Evolutionary conservation across 768 basidiomycete genomes (phyloP).

Genomic region (Russula sp.): DNA sequence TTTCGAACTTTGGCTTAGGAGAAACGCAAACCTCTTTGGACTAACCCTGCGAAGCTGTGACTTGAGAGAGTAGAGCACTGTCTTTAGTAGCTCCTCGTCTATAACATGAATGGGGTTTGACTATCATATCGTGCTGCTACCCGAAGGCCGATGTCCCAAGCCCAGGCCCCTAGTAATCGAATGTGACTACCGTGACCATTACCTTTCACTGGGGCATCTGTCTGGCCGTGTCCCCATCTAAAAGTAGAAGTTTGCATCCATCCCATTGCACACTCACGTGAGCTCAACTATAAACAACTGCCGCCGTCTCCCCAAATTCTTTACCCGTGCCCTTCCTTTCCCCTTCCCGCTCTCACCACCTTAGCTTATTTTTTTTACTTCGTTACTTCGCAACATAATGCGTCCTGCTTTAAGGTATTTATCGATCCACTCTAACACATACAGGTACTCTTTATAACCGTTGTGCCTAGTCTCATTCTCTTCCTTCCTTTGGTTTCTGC

Average conservation of each 20-base stretch:
- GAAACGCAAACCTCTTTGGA: not conserved
- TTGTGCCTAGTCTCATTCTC: slow-evolving; percentile 1
- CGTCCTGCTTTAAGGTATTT: slow-evolving; percentile 1
- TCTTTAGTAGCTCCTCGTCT: too few relatives aligned
- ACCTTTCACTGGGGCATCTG: too few relatives aligned
- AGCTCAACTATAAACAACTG: not conserved
- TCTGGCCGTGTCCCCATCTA: too few relatives aligned
- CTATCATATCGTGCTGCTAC: too few relatives aligned
- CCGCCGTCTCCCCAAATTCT: not conserved
- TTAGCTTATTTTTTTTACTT: not conserved
- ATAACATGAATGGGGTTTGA: too few relatives aligned
- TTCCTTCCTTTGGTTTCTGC: slow-evolving; percentile 22
- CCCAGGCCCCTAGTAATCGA: not conserved
- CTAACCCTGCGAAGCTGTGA: not conserved
- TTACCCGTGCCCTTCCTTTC: not conserved
- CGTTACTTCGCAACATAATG: slow-evolving; percentile 1
- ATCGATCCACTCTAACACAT: not conserved
- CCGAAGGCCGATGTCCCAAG: too few relatives aligned
- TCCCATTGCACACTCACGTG: not conserved
- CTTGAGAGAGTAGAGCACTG: not conserved
- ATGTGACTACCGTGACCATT: not conserved
- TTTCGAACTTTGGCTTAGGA: not conserved
- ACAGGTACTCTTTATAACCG: not conserved
- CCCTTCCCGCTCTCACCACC: not conserved
- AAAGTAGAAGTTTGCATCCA: not conserved